These are phyloP conservation scores for Notholithocarpus densiflorus DNA, from an alignment of 306 rosid genomes.

Conservation along the genomic window DNA sequence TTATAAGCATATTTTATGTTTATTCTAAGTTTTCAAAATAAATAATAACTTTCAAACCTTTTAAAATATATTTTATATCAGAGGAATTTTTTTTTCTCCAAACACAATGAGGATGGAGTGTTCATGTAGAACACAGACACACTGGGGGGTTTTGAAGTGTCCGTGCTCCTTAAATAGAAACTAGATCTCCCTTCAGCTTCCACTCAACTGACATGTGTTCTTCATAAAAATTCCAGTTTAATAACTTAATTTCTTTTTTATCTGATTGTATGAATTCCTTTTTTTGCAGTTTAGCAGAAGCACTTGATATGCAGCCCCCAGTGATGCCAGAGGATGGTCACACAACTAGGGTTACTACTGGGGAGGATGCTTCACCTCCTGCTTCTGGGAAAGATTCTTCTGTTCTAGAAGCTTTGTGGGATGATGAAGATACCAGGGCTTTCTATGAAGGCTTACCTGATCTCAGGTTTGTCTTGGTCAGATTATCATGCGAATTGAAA, in stretches of 20 bases:
- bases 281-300: conserved; percentile 86
- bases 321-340: conserved; percentile 99
- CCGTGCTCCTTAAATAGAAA: neutral
- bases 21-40: too few species aligned
- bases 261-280: conserved; percentile 16
- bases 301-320: conserved; percentile 98
- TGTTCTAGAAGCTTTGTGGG: conserved; percentile 84
- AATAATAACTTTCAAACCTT: too few species aligned
- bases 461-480: conserved; percentile 71
- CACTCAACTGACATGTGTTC: conserved; percentile 5
- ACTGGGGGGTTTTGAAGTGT: too few species aligned
- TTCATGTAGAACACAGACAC: too few species aligned
- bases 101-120: too few species aligned
- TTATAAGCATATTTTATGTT: too few species aligned
- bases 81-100: too few species aligned
- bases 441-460: conserved; percentile 97
- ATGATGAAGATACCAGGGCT: conserved; percentile 92
- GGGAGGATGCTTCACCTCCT: conserved; percentile 85
- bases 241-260: neutral
- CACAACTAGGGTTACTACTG: conserved; percentile 88
- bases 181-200: conserved; percentile 14
- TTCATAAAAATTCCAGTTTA: neutral
- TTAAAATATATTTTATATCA: too few species aligned
- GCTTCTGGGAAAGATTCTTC: conserved; percentile 85
- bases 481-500: conserved; percentile 1